Percentiles rank a stretch among this genome's conserved stretches.
Evolutionary conservation across 2,329 filamentous ascomycete genomes (phyloP).

Genomic region (Epichloe gansuensis): DNA sequence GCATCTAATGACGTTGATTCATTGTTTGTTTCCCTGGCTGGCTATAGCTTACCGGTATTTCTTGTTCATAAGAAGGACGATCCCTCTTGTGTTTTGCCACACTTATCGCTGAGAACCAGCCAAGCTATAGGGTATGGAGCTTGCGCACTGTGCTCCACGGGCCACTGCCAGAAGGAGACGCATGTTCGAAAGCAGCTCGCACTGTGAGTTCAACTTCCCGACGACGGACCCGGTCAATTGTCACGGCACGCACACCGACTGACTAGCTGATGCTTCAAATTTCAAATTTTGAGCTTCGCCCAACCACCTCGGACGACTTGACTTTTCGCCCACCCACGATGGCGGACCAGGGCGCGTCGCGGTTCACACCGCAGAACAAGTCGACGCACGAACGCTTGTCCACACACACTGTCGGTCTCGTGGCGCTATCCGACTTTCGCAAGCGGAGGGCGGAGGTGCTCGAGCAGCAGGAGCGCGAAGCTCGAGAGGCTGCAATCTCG

Average conservation of each 20-base stretch:
- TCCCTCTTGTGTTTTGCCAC: no score
- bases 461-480: slow-evolving; percentile 78
- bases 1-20: no score
- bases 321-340: background rate
- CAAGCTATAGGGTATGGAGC: background rate
- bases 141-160: background rate
- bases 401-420: slow-evolving; percentile 79
- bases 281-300: no score
- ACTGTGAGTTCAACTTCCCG: no score
- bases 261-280: no score
- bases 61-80: no score
- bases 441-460: slow-evolving; percentile 92
- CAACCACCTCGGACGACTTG: no score
- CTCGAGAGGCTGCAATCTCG: slow-evolving; percentile 46
- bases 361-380: slow-evolving; percentile 65
- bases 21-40: background rate
- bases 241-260: no score
- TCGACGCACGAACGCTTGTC: slow-evolving; percentile 74
- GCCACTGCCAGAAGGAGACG: background rate
- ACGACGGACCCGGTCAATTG: no score
- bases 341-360: slow-evolving; percentile 30
- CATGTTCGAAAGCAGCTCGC: no score
- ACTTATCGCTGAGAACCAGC: no score
- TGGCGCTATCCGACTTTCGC: slow-evolving; percentile 85
- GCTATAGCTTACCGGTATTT: no score